Base-by-base conservation (phyloP, 2,329 filamentous ascomycete genomes). In the Phialemonium atrogriseum region DNA sequence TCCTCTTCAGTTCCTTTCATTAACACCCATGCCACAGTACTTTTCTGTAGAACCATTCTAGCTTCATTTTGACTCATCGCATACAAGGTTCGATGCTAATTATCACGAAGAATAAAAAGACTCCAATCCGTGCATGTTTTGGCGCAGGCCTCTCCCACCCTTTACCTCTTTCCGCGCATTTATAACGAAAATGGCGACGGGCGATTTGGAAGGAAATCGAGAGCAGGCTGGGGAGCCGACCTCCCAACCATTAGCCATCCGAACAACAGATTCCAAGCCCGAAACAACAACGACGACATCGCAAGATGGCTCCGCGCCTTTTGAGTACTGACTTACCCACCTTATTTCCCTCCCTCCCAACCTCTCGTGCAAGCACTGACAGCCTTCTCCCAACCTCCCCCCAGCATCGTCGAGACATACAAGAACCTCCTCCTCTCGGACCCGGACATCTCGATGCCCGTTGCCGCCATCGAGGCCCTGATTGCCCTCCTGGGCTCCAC, bases 381-480 rank as follows among this genome's bases (percentile, higher is more conserved):
- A 32, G 18, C n/a, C 15, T 8, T 27, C 30, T 36, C 27, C 16
- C 9, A 18, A 14, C 11, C 9, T n/a, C 16, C 9, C 21, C 30
- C n/a, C 39, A 73, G 69, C 51, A 74, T 77, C 45, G 71, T 77
- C 37, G 55, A 59, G 16, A 66, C 67, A 14, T 77, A 77, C 51
- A 57, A 64, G 42, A 56, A 59, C 37, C 64, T 76, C 37, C 68
- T 77, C 30, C 55, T 60, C 38, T 64, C 69, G 31, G 87, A 96
- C 55, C 71, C 82, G 9, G 84, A 94, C 40, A 72, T 96, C 32
- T 95, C 89, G 21, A 95, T 94, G 76, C 88, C 91, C 41, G 84
- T 98, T 34, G 91, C 91, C 37, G 52, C 46, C 44, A 58, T 59
- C 54, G 46, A 73, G 54, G 41, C 67, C 52, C 31, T 98, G 37